Percentiles rank a stretch among this genome's conserved stretches.
Conservation (phyloP, 108 stramenopile genomes). For the Cyclostephanos tholiformis region DNA sequence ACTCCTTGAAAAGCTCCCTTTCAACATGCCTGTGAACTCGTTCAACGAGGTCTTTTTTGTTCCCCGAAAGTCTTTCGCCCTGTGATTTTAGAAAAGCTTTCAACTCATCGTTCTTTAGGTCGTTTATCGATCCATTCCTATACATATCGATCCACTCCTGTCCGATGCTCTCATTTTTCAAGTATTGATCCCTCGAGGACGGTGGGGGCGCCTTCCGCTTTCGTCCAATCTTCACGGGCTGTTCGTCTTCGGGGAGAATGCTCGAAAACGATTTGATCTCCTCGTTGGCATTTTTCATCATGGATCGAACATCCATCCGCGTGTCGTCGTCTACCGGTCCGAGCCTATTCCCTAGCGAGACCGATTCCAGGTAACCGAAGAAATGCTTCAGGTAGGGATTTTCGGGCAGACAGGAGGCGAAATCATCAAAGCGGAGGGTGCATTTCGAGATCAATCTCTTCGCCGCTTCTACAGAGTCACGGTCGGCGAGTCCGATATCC, state of each 20-base stretch:
- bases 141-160: conserved; percentile 66
- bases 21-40: conserved; percentile 47
- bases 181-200: conserved; percentile 8
- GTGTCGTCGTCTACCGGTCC: conserved; percentile 48
- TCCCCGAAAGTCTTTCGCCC: conserved; percentile 62
- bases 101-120: conserved; percentile 51
- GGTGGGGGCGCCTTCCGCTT: conserved; percentile 47
- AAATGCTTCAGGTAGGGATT: conserved; percentile 72
- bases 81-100: conserved; percentile 67
- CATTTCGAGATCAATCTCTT: conserved; percentile 56
- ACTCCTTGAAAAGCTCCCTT: conserved; percentile 1
- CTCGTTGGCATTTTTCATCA: conserved; percentile 42
- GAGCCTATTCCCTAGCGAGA: conserved; percentile 55
- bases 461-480: conserved; percentile 59
- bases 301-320: conserved; percentile 38
- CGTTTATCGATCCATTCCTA: conserved; percentile 37
- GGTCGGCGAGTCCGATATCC: conserved; percentile 41
- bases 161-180: conserved; percentile 45
- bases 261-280: conserved; percentile 59
- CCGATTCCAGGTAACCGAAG: conserved; percentile 68
- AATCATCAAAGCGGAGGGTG: conserved; percentile 49
- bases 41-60: conserved; percentile 60
- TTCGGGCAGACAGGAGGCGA: conserved; percentile 44
- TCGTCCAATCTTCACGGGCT: conserved; percentile 18
- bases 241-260: conserved; percentile 58